phyloP scores from a whole-genome alignment of 495 filamentous ascomycete species.

The Penicillium simplicissimum region DNA sequence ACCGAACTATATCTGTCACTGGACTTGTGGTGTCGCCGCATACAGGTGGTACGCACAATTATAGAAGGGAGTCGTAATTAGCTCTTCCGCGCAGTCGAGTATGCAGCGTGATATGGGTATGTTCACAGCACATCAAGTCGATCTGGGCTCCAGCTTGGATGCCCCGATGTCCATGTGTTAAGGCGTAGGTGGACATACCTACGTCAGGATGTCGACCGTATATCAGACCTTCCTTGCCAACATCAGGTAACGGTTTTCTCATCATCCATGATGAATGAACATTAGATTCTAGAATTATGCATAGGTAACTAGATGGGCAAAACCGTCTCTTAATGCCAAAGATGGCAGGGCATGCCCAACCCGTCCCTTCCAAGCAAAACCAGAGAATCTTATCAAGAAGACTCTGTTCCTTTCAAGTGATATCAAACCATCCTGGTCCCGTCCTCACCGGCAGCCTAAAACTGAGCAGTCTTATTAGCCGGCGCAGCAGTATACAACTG shows the following conservation, averaged over 20 bases:
- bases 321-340: neutral
- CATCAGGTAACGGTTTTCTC: neutral
- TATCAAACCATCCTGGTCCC: neutral
- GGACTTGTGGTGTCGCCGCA: neutral
- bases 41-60: neutral
- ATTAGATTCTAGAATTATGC: neutral
- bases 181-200: no score
- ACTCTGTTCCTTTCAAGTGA: neutral
- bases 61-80: neutral
- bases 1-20: neutral
- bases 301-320: neutral
- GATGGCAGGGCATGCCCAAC: neutral
- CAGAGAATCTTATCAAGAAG: neutral
- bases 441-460: neutral
- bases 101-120: neutral
- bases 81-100: neutral
- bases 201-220: no score
- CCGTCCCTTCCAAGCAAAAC: neutral
- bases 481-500: slow-evolving; percentile 33
- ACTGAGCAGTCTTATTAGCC: slow-evolving; percentile 17
- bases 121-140: neutral
- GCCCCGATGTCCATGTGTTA: neutral
- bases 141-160: neutral
- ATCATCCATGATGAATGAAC: neutral
- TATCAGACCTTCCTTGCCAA: neutral